Percentiles rank a stretch among this genome's conserved stretches.
Evolutionary conservation across 306 rosid species (phyloP).

Genomic region (Begonia loranthoides): DNA sequence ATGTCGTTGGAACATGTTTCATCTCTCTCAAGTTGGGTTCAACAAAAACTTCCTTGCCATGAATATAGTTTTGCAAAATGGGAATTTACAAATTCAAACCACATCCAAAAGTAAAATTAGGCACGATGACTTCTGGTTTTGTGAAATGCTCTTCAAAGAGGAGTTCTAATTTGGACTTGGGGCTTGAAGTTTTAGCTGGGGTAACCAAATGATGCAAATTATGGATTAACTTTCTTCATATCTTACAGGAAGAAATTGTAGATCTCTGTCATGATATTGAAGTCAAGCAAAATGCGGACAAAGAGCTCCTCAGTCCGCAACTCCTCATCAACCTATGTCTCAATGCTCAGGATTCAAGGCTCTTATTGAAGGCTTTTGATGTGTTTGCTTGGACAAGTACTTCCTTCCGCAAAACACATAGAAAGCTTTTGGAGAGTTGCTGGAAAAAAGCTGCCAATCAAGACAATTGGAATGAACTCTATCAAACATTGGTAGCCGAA

Average conservation of each 20-base stretch:
- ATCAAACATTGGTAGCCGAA: constrained; percentile 38
- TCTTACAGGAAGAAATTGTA: constrained; percentile 62
- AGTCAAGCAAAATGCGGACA: constrained; percentile 40
- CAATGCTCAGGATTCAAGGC: constrained; percentile 36
- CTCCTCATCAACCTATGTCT: constrained; percentile 68
- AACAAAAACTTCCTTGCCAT: no score
- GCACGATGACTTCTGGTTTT: no score
- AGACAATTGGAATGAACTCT: constrained; percentile 63
- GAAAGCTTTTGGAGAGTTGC: constrained; percentile 71
- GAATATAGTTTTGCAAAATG: no score
- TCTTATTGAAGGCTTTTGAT: constrained; percentile 53
- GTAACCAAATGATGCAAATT: no score
- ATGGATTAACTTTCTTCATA: constrained; percentile 1
- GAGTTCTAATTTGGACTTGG: no score
- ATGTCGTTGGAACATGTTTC: constrained; percentile 8
- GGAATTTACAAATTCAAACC: no score
- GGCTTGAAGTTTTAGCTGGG: no score
- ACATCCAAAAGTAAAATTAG: no score
- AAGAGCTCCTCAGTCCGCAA: constrained; percentile 59
- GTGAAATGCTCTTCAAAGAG: no score
- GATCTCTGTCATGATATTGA: constrained; percentile 23
- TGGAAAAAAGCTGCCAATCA: constrained; percentile 77
- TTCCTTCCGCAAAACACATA: constrained; percentile 48
- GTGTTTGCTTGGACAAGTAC: constrained; percentile 85
- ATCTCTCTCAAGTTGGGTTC: not conserved